Percentiles rank a stretch among this genome's conserved stretches.
These are phyloP conservation scores for Hypomyces rosellus DNA, from an alignment of 2,329 filamentous ascomycete genomes.

Conservation along the genomic window DNA sequence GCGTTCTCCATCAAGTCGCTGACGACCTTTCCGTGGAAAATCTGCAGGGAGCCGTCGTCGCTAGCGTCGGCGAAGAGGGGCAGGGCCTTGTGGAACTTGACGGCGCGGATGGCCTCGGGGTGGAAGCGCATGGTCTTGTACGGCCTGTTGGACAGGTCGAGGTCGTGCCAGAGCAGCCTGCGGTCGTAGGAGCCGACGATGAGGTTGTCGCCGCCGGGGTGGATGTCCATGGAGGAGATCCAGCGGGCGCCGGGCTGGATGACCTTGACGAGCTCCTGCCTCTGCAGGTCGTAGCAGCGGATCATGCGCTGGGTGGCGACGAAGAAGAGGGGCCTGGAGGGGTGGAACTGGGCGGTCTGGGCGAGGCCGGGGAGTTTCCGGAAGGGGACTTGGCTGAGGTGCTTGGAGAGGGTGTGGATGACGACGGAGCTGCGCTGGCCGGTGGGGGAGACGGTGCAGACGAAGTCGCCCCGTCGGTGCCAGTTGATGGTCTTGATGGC, in stretches of 20 bases:
- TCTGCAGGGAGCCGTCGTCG: constrained; percentile 89
- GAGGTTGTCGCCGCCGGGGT: constrained; percentile 87
- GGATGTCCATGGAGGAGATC: constrained; percentile 92
- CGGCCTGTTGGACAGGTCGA: constrained; percentile 81
- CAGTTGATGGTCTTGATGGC: constrained; percentile 84
- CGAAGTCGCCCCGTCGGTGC: constrained; percentile 92
- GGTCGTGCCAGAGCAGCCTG: constrained; percentile 90
- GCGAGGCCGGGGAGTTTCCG: constrained; percentile 66
- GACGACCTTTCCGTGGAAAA: constrained; percentile 95
- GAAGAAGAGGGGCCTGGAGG: constrained; percentile 86
- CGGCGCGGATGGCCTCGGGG: constrained; percentile 80
- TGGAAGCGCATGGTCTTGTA: constrained; percentile 98
- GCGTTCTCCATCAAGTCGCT: constrained; percentile 94
- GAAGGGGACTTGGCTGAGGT: constrained; percentile 93
- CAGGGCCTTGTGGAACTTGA: constrained; percentile 74
- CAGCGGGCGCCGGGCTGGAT: constrained; percentile 86
- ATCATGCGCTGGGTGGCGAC: constrained; percentile 92
- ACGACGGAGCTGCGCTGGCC: constrained; percentile 75
- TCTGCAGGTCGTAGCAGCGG: constrained; percentile 86
- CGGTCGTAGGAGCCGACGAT: constrained; percentile 94
- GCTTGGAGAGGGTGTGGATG: constrained; percentile 92
- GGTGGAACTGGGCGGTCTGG: constrained; percentile 91
- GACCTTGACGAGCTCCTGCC: constrained; percentile 86
- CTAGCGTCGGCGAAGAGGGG: constrained; percentile 92
- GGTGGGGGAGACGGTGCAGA: constrained; percentile 81